Percentiles rank a stretch among this genome's conserved stretches.
Evolutionary conservation across 768 basidiomycete genomes (phyloP).

Genomic region (Amanita molliuscula): DNA sequence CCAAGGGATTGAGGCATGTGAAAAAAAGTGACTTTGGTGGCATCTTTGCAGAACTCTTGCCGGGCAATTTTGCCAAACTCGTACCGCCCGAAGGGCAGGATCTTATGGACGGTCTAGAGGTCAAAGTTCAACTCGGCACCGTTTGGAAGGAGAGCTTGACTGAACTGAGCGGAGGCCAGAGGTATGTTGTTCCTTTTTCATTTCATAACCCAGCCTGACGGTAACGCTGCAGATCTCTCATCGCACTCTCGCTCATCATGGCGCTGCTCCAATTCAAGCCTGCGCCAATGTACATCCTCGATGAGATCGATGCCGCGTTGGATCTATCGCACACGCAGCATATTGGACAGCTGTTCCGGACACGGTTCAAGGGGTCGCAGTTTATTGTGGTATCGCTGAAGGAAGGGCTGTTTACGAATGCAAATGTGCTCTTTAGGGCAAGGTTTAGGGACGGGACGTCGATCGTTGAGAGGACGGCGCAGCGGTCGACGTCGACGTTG

Average conservation of each 20-base stretch:
- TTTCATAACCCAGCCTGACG: background rate
- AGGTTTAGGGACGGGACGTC: conserved; percentile 92
- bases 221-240: conserved; percentile 70
- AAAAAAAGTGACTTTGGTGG: conserved; percentile 78
- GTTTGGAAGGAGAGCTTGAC: conserved; percentile 99
- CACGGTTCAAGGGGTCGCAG: conserved; percentile 94
- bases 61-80: conserved; percentile 93
- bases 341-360: conserved; percentile 96
- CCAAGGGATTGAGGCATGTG: background rate
- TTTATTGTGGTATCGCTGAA: conserved; percentile 97
- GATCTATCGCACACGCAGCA: conserved; percentile 96
- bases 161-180: conserved; percentile 93
- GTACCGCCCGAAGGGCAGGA: conserved; percentile 91
- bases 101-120: conserved; percentile 90
- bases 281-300: conserved; percentile 98
- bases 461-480: conserved; percentile 73
- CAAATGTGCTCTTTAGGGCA: conserved; percentile 90
- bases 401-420: conserved; percentile 95
- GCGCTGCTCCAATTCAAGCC: conserved; percentile 98
- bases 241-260: conserved; percentile 97
- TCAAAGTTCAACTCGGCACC: conserved; percentile 88
- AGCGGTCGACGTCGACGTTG: conserved; percentile 45
- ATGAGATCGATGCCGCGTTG: conserved; percentile 96
- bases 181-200: conserved; percentile 32
- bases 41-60: conserved; percentile 91